Conservation (phyloP, 495 filamentous ascomycete species). For the Penicillium paradoxum region DNA sequence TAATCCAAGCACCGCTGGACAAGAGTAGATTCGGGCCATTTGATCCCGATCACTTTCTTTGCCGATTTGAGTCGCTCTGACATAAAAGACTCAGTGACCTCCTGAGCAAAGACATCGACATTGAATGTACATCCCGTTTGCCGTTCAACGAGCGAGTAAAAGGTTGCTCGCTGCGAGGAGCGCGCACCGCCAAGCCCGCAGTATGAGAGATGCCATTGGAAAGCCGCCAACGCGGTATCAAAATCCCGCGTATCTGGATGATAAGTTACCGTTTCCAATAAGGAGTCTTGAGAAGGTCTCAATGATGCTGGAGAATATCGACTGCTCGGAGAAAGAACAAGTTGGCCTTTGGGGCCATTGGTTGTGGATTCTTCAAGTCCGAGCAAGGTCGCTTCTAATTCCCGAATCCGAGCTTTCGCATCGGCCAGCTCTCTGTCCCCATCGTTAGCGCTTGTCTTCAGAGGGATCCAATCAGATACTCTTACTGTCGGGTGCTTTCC, state of each 20-base stretch:
- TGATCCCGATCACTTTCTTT: conserved; percentile 1
- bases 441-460: conserved; percentile 1
- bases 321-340: conserved; percentile 1
- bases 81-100: conserved; percentile 12
- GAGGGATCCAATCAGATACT: not conserved
- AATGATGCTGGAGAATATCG: not conserved
- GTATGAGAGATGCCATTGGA: conserved; percentile 20
- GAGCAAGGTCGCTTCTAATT: conserved; percentile 15
- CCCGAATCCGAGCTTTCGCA: conserved; percentile 18
- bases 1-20: conserved; percentile 21
- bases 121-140: conserved; percentile 18
- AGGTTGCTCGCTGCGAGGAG: conserved; percentile 13
- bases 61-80: not conserved
- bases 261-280: conserved; percentile 1
- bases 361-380: conserved; percentile 5
- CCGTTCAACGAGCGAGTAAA: conserved; percentile 17
- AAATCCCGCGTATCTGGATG: conserved; percentile 16
- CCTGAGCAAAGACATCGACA: conserved; percentile 18
- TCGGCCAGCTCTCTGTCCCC: conserved; percentile 22
- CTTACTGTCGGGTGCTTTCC: conserved; percentile 23
- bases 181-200: conserved; percentile 20
- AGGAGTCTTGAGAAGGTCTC: not conserved
- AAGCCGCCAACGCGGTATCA: conserved; percentile 18
- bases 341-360: not conserved
- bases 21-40: conserved; percentile 17